phyloP scores from a whole-genome alignment of 805 yeast genomes.

The Starmerella sirachaensis region DNA sequence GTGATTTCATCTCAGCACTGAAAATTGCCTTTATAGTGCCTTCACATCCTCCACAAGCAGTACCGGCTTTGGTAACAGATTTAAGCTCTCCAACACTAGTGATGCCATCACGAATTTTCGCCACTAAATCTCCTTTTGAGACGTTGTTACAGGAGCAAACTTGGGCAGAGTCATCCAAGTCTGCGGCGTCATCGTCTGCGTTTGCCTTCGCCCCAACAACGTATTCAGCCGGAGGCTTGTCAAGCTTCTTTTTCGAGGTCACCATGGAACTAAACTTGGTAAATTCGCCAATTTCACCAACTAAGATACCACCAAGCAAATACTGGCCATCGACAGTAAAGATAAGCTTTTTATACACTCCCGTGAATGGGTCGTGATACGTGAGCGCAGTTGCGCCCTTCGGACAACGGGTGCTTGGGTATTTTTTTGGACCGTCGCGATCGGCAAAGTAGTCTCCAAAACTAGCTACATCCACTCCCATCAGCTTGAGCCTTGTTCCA shows the following conservation, averaged over 20 bases:
- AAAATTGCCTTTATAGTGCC: conserved; percentile 31
- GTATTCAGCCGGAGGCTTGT: conserved; percentile 28
- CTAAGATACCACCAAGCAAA: conserved; percentile 32
- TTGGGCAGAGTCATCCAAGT: conserved; percentile 29
- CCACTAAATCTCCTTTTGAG: conserved; percentile 27
- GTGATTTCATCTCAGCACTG: conserved; percentile 29
- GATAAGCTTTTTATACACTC: conserved; percentile 28
- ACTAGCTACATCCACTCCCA: conserved; percentile 33
- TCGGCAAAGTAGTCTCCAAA: conserved; percentile 33
- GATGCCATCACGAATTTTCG: conserved; percentile 26
- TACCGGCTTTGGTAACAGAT: conserved; percentile 31
- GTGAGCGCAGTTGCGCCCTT: conserved; percentile 24
- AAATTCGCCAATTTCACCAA: conserved; percentile 29
- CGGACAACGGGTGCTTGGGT: conserved; percentile 20
- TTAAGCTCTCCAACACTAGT: conserved; percentile 28
- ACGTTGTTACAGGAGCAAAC: conserved; percentile 32
- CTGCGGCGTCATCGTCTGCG: conserved; percentile 27
- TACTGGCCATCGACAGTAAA: conserved; percentile 30
- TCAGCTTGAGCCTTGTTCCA: conserved; percentile 30
- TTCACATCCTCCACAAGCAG: conserved; percentile 34
- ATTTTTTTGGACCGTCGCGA: conserved; percentile 29
- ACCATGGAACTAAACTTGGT: conserved; percentile 28
- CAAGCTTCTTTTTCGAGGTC: conserved; percentile 27
- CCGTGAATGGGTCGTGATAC: conserved; percentile 30
- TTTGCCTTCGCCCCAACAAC: conserved; percentile 23